Base-by-base conservation (phyloP, 2,329 filamentous ascomycete genomes). In the Colletotrichum destructivum region DNA sequence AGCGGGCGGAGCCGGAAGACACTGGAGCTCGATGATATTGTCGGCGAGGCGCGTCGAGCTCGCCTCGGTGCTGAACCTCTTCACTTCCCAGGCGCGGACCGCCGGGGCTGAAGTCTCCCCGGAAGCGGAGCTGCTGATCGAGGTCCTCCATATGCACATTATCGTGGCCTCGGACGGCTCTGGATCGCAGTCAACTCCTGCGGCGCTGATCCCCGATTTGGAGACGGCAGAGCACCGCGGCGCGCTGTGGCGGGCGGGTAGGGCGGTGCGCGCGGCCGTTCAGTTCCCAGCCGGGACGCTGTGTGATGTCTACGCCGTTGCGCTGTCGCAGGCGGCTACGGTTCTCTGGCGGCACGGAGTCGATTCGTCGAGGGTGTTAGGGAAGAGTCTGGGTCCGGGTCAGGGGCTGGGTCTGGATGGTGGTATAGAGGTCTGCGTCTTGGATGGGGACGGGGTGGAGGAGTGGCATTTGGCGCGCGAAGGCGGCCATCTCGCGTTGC, bases 21-120 rank as follows among this genome's bases (percentile, higher is more conserved):
- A 9, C n/a, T 66, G 63, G 63, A 66, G 63, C 46, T 12, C 16
- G 31, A 60, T 60, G 54, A 66, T 66, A 7, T n/a, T 61, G 18
- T 26, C 54, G 18, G 59, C 63, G n/a, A 26, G 63, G 23, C 54
- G 63, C 15, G 11, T 51, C 3, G 63, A 66, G 35, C 21, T 66
- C 3, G 40, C 15, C 35, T 66, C 38, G 8, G 23, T 44, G n/a
- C 31, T 62, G 26, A 21, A 52, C 35, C n/a, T 40, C 4, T 52
- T 62, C 21, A 12, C n/a, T 2, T 42, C 47, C 6, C 35, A 40
- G 9, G 35, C 52, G 12, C n/a, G 18, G n/a, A 38, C 16, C 12
- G 42, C 42, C 5, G 56, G 56, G 16, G 15, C 26, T 15, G 15
- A 16, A 42, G 4, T 26, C 4, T n/a, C 23, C 6, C 13, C 56